These are phyloP conservation scores for Solanum lycopersicoides DNA, from an alignment of 257 asterid genomes.

Conservation along the genomic window DNA sequence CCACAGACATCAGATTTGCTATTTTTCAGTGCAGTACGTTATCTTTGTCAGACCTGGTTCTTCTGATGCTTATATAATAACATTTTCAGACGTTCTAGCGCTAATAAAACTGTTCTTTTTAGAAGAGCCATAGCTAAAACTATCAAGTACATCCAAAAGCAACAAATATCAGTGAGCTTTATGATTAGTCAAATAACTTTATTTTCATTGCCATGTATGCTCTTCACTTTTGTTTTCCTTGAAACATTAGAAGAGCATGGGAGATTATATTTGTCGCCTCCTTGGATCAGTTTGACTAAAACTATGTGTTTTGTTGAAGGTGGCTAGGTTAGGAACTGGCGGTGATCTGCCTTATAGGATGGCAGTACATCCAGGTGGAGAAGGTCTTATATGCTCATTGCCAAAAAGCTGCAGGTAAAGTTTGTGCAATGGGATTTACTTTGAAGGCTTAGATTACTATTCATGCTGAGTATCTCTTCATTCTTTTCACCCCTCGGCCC, in stretches of 20 bases:
- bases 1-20: neutral
- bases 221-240: neutral
- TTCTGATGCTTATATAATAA: neutral
- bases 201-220: neutral
- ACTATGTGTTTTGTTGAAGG: constrained; percentile 25
- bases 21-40: neutral
- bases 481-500: neutral
- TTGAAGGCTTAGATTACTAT: neutral
- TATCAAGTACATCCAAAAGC: neutral
- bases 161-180: neutral
- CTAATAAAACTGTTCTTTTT: neutral
- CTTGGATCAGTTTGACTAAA: neutral
- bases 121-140: neutral
- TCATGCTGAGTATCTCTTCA: neutral
- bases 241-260: neutral
- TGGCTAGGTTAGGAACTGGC: constrained; percentile 60
- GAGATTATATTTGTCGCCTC: neutral
- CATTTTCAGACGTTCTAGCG: neutral
- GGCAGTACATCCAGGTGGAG: constrained; percentile 86
- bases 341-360: constrained; percentile 84
- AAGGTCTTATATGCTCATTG: constrained; percentile 74
- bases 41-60: neutral
- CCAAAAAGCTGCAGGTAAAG: constrained; percentile 72
- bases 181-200: neutral
- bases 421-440: neutral